Base-by-base conservation (phyloP, 768 basidiomycete species). In the Rhizopogon roseolus region DNA sequence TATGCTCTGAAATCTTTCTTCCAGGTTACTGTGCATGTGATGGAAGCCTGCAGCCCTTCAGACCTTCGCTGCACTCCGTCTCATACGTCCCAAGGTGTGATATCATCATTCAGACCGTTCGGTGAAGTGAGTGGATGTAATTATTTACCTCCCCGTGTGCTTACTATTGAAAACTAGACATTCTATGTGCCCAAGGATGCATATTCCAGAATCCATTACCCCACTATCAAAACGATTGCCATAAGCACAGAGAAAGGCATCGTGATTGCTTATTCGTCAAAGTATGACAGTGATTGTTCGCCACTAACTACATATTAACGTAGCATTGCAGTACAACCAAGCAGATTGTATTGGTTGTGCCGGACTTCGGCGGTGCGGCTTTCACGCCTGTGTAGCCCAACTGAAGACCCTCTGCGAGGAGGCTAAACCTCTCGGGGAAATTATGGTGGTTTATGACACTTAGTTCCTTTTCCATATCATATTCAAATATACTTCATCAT, bases 401-500 rank as follows among this genome's bases (percentile, higher is more conserved):
- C 77, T 93, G 49, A 91, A 88, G 69, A 60, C 66, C 13, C 80
- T 78, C 16, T 75, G 85, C 49, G 81, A 84, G 34, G 65, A 64
- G 16, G 73, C 80, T 25, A 87, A 78, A 60, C 80, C 86, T 1
- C 73, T 93, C 4, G 91, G 69, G 19, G 88, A 91, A 62, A 69
- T 88, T 19, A 68, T 93, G 57, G 78, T 92, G 11, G 65, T 93
- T 37, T 93, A 86, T 58, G 87, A 93, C 57, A 78, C 90, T 88
- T 52, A 62, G 84, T 64, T 46, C 13, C 38, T 34, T 34, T 41
- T 49, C 34, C 28, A 28, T 44, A 25, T 42, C 22, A 16, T 14
- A 5, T 6, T 48, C 14, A 13, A 40, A 10, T 40, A n/a, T 43
- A 6, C 25, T 9, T 34, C 45, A 11, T 29, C 27, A 49, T 45